Evolutionary conservation across 495 filamentous ascomycete genomes (phyloP), one percentile per base, ranked within the genome.

Genomic region (Aspergillus olivimuriae): DNA sequence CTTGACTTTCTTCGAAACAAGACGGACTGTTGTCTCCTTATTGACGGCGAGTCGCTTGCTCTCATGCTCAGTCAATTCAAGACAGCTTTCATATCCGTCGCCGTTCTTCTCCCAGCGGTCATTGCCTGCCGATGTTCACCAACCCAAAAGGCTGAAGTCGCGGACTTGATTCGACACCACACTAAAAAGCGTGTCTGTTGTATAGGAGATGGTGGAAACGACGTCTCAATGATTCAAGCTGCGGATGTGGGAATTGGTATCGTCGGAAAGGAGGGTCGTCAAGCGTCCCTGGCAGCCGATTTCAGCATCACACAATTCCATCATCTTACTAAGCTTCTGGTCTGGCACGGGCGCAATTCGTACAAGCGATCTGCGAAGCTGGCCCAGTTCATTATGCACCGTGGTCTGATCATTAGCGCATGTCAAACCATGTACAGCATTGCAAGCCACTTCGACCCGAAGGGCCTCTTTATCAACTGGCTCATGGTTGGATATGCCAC

Each of bases 211-310:
- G 92, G 92, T 31, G 92, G 92, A 39, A 99, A 99, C 67, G 94
- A 99, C 61, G 94, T 99, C 21, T 89, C 84, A 39, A 99, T 99
- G 94, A 99, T 99, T 52, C 91, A 95, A 67, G 90, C 92, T 4
- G 94, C 94, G 1, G 94, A 97, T 54, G 89, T 99, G 1, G 94
- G 94, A 31, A 89, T 99, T 44, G 94, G 94, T 23, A 97, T 99
- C 47, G 94, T 96, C 8, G 94, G 94, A 34, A 97, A 97, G 65
- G 94, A 99, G 65, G 94, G 94, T 14, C 81, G 87, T 11, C 94
- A 99, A 66, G 94, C 94, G 16, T 87, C 81, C 47, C 77, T 99
- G 2, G 94, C 94, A 0, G 94, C 94, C 2, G 94, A 99, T 57
- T 97, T 99, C 64, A 89, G 84, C 34, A 91, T 97, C 57, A 83